Base-by-base conservation (phyloP, 345 rosid species). In the Camelina neglecta region DNA sequence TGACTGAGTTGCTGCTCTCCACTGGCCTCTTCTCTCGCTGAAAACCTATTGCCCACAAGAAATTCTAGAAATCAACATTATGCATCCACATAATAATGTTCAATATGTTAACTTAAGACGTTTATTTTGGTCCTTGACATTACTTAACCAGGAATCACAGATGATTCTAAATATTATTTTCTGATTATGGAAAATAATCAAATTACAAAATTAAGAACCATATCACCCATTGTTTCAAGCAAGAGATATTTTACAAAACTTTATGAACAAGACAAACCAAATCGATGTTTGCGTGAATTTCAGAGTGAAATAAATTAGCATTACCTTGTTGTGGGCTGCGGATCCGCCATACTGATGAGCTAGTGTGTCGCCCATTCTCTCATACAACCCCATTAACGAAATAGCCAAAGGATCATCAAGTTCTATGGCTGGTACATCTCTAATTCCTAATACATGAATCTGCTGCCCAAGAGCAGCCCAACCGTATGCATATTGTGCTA, bases 1-100 rank as follows among this genome's bases (percentile, higher is more conserved):
- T 45, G 98, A 93, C 83, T 93, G 98, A 31, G 90, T 91, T 73
- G 98, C 91, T 16, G 97, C 96, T 82, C 79, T 91, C 97, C 97
- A 93, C 81, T 93, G 96, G 63, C 96, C 98, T 66, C 97, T 84
- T 80, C 89, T 89, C 86, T 87, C 84, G n/a, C 90, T 86, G 77
- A 93, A 93, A 80, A 91, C 88, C 98, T 93, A 78, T 59, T 82
- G 20, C 47, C 16, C 66, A 42, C 68, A 76, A 71, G 18, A 72
- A 72, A 31, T 44, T 67, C 42, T 66, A 54, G 77, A 21, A 57
- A 38, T 60, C 36, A 73, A 80, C 16, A 48, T 49, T 15, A 33
- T 38, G 20, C 5, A 36, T 61, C 67, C 47, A 60, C 42, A 71
- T 36, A 39, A 11, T 55, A 10, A 5, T 41, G 11, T 15, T 18